Evolutionary conservation across 331 rosid genomes (phyloP).

Genomic region (Arachis monticola): DNA sequence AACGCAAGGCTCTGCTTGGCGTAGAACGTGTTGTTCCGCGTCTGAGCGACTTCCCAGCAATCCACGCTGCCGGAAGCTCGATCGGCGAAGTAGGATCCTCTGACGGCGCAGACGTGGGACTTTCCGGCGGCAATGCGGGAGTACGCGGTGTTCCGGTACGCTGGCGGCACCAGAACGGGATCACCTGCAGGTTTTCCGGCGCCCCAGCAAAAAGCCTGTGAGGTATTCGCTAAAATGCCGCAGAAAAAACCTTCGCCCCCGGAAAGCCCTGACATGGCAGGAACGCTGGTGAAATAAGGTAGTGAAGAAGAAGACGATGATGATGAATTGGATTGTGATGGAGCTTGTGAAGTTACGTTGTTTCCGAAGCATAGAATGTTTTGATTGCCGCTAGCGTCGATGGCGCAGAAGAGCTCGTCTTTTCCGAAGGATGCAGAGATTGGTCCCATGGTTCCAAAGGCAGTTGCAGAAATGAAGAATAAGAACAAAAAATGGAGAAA

Average conservation of each 20-base stretch:
- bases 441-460: constrained; percentile 89
- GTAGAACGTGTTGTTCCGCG: constrained; percentile 41
- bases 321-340: constrained; percentile 46
- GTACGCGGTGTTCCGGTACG: constrained; percentile 57
- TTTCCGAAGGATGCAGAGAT: constrained; percentile 77
- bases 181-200: constrained; percentile 45
- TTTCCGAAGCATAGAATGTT: constrained; percentile 80
- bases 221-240: constrained; percentile 76
- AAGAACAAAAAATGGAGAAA: constrained; percentile 32
- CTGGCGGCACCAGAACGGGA: constrained; percentile 76
- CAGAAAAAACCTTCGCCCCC: constrained; percentile 86
- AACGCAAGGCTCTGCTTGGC: constrained; percentile 53
- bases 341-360: constrained; percentile 49
- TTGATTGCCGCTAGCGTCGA: constrained; percentile 92
- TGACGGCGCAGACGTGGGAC: constrained; percentile 80
- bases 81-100: constrained; percentile 76
- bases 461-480: constrained; percentile 40
- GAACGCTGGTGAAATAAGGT: constrained; percentile 44
- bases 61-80: constrained; percentile 67
- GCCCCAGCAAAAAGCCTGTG: constrained; percentile 81
- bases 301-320: constrained; percentile 50
- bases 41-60: constrained; percentile 75
- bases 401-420: constrained; percentile 75
- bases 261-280: constrained; percentile 86
- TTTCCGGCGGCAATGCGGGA: constrained; percentile 80